Evolutionary conservation across 139 green algal genomes (phyloP).

Genomic region (Axilococcus clingmanii): DNA sequence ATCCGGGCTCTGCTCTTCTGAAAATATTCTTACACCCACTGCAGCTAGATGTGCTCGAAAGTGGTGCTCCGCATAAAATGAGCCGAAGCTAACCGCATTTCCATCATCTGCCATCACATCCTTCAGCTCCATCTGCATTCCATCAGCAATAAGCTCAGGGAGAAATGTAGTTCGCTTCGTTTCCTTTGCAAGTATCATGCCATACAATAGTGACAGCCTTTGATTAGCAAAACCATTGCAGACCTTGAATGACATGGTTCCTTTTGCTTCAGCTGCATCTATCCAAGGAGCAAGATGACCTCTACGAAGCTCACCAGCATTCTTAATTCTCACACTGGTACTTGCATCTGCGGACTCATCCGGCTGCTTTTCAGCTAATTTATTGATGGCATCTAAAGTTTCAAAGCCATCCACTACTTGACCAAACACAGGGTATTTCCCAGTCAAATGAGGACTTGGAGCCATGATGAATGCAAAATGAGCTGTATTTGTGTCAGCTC

Average conservation of each 20-base stretch:
- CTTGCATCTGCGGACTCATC: no score
- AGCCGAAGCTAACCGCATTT: constrained; percentile 1
- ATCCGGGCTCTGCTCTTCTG: not conserved
- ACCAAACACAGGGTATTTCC: no score
- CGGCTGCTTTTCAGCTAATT: no score
- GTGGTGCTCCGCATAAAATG: not conserved
- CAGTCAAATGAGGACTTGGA: no score
- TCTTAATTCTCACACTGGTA: no score
- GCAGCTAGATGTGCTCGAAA: not conserved
- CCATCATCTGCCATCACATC: not conserved
- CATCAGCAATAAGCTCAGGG: constrained; percentile 3
- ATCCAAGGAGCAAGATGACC: no score
- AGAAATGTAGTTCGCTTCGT: constrained; percentile 8
- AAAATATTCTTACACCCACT: no score
- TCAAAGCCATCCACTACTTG: no score
- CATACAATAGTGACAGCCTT: constrained; percentile 6
- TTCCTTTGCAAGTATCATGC: constrained; percentile 7
- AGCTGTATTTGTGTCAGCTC: no score
- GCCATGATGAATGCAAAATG: no score
- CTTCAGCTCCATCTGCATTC: constrained; percentile 2
- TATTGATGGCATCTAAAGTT: no score
- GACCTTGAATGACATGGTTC: constrained; percentile 6
- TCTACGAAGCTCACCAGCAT: no score
- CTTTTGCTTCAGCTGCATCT: not conserved
- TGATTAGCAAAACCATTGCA: constrained; percentile 18